phyloP scores from a whole-genome alignment of 768 basidiomycete species.

The Boletus tomentosulus region DNA sequence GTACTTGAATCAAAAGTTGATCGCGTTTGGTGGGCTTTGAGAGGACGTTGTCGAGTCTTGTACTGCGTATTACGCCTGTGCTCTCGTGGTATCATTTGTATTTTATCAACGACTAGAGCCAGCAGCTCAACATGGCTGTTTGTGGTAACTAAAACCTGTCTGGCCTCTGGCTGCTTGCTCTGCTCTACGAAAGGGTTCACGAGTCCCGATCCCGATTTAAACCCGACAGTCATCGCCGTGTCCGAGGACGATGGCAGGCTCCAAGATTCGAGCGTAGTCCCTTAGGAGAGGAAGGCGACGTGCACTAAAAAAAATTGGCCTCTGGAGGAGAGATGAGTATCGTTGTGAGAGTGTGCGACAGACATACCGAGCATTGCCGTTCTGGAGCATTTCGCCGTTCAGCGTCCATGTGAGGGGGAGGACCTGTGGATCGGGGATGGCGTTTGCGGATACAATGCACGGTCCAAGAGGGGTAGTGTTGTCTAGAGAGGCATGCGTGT shows the following conservation, averaged over 20 bases:
- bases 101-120: neutral
- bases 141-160: conserved; percentile 37
- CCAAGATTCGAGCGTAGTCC: conserved; percentile 77
- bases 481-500: conserved; percentile 11
- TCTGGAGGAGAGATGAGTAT: conserved; percentile 33
- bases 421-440: conserved; percentile 63
- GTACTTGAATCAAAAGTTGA: conserved; percentile 78
- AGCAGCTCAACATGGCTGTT: neutral
- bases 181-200: conserved; percentile 79
- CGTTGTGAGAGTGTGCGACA: too few species aligned
- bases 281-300: conserved; percentile 78
- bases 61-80: neutral
- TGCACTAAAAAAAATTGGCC: conserved; percentile 82
- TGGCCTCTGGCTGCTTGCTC: conserved; percentile 32
- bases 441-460: conserved; percentile 63
- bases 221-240: conserved; percentile 68
- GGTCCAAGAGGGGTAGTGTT: conserved; percentile 69
- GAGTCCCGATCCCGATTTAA: conserved; percentile 77
- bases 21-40: conserved; percentile 72
- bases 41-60: neutral
- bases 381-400: conserved; percentile 67
- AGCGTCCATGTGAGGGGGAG: conserved; percentile 59
- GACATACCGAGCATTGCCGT: conserved; percentile 68
- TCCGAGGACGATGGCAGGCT: conserved; percentile 66
- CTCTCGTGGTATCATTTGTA: neutral